Evolutionary conservation across 768 basidiomycete genomes (phyloP), one percentile per base, ranked within the genome.

Genomic region (Gyrodon lividus): DNA sequence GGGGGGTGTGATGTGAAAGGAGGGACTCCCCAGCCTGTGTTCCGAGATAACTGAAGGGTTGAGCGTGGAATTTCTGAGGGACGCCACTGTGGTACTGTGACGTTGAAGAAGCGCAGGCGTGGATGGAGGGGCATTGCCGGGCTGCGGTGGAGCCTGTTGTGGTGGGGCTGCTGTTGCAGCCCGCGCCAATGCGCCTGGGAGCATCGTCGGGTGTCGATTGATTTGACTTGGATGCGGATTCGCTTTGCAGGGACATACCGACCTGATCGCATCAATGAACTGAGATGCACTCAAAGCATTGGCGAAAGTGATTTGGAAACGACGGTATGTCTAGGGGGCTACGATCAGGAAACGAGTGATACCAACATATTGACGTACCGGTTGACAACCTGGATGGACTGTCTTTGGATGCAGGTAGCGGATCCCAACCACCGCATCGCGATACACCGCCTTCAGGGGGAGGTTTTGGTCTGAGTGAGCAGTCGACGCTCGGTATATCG

Each of bases 401-500:
- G 54, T 73, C 26, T 71, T 73, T 23, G 78, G 77, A 55, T 86
- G 74, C 30, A 89, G 70, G 59, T 91, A 92, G 20, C 89, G 83
- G 40, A 92, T 78, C 12, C 89, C 89, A 23, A 90, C 85, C 0
- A 84, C 73, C 4, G 78, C 73, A 49, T 86, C 88, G 20, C 86
- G 82, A 63, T 87, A 88, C 9, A 91, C 87, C 7, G 87, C 89
- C 66, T 89, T 90, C 38, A 92, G 69, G n/a, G 89, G 87, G 26
- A 86, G 74, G 20, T 79, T 78, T 57, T 86, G 83, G 12, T 72
- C 70, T 40, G 59, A 71, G 52, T 63, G 70, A 59, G 55, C 66
- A 48, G 54, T 50, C 22, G 65, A 60, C 13, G 68, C 45, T 33
- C 60, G 64, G 26, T 61, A 54, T 16, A 70, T 60, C 20, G 69